Evolutionary conservation across 441 rosid species (phyloP).

Genomic region (Pelargonium fulgidum): DNA sequence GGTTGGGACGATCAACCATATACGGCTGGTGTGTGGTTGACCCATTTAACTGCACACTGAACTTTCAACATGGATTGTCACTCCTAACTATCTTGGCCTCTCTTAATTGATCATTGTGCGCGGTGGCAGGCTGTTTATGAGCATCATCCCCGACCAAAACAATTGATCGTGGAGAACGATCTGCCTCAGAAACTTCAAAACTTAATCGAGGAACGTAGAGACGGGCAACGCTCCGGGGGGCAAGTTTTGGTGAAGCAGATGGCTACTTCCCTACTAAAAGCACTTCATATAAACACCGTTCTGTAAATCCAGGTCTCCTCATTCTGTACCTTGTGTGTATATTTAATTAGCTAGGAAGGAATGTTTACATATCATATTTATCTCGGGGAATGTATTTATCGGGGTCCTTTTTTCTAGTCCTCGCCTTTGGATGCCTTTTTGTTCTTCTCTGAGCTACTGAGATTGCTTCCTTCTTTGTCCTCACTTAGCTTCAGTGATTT

Average conservation of each 20-base stretch:
- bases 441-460: neutral
- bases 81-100: neutral
- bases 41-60: neutral
- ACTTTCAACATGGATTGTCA: neutral
- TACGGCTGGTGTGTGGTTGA: too few relatives aligned
- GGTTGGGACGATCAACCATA: too few relatives aligned
- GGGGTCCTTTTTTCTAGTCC: neutral
- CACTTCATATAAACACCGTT: constrained; percentile 60
- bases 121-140: constrained; percentile 81
- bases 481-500: neutral
- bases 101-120: neutral
- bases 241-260: constrained; percentile 96
- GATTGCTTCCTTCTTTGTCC: neutral
- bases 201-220: constrained; percentile 89
- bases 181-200: constrained; percentile 79
- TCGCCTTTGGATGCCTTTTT: neutral
- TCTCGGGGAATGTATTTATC: neutral
- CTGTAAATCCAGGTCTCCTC: constrained; percentile 26
- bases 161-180: constrained; percentile 91
- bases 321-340: neutral
- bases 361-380: neutral
- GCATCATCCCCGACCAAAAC: constrained; percentile 96
- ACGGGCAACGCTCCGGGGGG: constrained; percentile 91
- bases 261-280: constrained; percentile 92
- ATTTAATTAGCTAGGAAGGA: constrained; percentile 2